These are phyloP conservation scores for Marasmius fiardii DNA, from an alignment of 1,284 basidiomycete genomes.

Conservation along the genomic window DNA sequence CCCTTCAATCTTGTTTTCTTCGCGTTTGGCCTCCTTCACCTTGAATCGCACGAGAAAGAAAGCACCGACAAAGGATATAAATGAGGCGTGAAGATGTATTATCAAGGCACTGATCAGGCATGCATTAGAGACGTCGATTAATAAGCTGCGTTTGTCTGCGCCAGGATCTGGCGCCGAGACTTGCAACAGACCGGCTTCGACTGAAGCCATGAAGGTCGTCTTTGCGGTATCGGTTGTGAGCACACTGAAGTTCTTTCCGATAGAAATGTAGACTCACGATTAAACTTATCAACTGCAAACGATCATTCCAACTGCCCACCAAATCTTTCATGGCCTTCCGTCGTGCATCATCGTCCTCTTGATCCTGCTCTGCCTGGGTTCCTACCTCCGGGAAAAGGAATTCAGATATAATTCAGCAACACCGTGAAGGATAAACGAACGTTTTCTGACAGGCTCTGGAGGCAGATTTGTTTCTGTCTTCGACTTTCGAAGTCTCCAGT, in stretches of 20 bases:
- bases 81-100: constrained; percentile 52
- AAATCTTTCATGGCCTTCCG: constrained; percentile 45
- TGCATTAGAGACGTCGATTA: constrained; percentile 39
- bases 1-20: constrained; percentile 28
- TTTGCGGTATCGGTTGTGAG: constrained; percentile 17
- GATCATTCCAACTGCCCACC: constrained; percentile 57
- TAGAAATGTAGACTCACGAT: constrained; percentile 37
- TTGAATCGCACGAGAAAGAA: constrained; percentile 57
- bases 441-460: background rate
- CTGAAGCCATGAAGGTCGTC: constrained; percentile 64
- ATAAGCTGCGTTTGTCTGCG: constrained; percentile 13
- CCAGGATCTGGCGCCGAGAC: constrained; percentile 33
- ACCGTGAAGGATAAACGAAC: no score
- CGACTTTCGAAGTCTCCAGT: background rate
- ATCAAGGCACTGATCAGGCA: constrained; percentile 46
- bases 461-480: background rate
- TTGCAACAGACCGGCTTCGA: constrained; percentile 48
- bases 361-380: constrained; percentile 47
- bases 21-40: constrained; percentile 44
- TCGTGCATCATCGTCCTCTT: constrained; percentile 40
- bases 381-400: constrained; percentile 21
- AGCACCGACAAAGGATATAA: constrained; percentile 54
- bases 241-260: background rate
- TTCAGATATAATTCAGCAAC: no score
- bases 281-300: constrained; percentile 55